Base-by-base conservation (phyloP, 768 basidiomycete genomes). In the Sarcomyxa edulis region DNA sequence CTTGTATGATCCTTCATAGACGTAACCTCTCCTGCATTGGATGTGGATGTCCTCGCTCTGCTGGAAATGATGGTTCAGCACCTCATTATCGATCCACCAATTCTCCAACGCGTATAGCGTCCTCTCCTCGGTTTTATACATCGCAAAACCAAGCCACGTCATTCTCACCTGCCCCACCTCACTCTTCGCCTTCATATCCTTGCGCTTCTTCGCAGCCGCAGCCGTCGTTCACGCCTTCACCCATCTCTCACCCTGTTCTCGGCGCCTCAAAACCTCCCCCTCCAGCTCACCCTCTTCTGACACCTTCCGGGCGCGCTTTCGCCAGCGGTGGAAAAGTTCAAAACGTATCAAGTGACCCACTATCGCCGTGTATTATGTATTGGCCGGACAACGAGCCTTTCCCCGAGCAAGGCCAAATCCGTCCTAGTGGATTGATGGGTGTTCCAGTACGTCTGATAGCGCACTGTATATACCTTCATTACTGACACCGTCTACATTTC, bases 331-430 rank as follows among this genome's bases (percentile, higher is more conserved):
- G 88, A 7, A 76, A 76, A 46, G 85, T 91, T 6, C 84, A 82
- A 50, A 89, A 92, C 49, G 59, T 91, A 43, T 89, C 85, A 19
- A 64, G 49, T 26, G 85, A 91, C 54, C 84, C 86, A 14, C 55
- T 78, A 34, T 50, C 65, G 20, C 84, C 88, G 3, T 88, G 88
- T 49, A 70, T 89, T 63, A 81, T 91, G 78, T 91, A 83, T 50
- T 92, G 89, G 89, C 88, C 89, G 4, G 88, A 90, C 57, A 92
- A 92, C 49, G 89, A 92, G 53, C 73, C 84, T 4, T 66, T 87
- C 44, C 89, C 89, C 1, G 82, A 85, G 48, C 80, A 77, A 54
- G 78, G 84, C 9, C 89, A 91, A 62, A 84, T 83, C 42, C 68
- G 85, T 3, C 85, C 83, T 1, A 69, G 63, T 43, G 67, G 53